Conservation (phyloP, 2,329 filamentous ascomycete genomes). For the Atkinsonella texensis region DNA sequence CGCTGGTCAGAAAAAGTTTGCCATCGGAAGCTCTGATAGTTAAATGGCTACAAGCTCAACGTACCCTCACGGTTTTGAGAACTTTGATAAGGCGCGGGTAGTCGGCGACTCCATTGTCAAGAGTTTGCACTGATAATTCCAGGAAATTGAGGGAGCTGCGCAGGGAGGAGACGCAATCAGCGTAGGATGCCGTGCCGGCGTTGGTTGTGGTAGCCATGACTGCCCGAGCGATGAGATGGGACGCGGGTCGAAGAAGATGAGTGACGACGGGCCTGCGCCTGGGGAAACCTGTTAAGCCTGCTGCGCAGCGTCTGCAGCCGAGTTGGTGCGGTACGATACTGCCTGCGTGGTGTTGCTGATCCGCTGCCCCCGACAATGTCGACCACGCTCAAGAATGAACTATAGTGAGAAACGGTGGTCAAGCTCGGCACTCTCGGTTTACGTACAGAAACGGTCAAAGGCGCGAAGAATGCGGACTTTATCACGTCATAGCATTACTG, state of each 20-base stretch:
- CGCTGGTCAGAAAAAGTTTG: slow-evolving; percentile 3
- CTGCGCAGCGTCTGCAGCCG: not conserved
- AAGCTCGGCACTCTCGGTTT: not conserved
- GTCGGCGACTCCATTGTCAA: slow-evolving; percentile 44
- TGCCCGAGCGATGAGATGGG: not conserved
- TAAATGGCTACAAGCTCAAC: slow-evolving; percentile 11
- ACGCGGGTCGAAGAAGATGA: not conserved
- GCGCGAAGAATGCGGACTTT: slow-evolving; percentile 3
- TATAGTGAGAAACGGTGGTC: slow-evolving; percentile 3
- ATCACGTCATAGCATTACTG: slow-evolving; percentile 2
- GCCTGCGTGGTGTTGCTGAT: not conserved
- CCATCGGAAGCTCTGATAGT: not conserved
- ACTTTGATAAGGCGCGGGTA: slow-evolving; percentile 43
- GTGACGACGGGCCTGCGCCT: not conserved
- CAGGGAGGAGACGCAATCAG: slow-evolving; percentile 47
- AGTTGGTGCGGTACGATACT: not conserved
- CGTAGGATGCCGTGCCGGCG: slow-evolving; percentile 28
- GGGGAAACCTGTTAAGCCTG: not conserved
- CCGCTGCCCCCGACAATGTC: not conserved
- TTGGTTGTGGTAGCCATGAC: slow-evolving; percentile 12
- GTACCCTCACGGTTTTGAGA: slow-evolving; percentile 45
- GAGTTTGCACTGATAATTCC: slow-evolving; percentile 45
- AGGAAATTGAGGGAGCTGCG: slow-evolving; percentile 49
- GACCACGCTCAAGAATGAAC: not conserved
- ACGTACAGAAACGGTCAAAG: not conserved